A percentile compares a stretch with the other conserved stretches of the same genome.
These are phyloP conservation scores for Cucurbita ficifolia DNA, from an alignment of 306 rosid species.

Conservation along the genomic window DNA sequence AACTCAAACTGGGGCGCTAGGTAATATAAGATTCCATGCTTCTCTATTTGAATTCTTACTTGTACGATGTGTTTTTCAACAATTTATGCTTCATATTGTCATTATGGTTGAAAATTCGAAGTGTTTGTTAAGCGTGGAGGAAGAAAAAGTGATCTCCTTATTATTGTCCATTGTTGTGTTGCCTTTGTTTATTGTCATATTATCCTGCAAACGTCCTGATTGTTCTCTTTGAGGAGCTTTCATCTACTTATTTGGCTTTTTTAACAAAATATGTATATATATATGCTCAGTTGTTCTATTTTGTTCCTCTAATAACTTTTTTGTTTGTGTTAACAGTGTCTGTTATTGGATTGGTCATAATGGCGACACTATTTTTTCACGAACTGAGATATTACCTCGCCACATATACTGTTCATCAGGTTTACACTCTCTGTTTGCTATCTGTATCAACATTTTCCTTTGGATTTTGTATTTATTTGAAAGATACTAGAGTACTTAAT, in stretches of 20 bases:
- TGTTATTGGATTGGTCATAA: slow-evolving; percentile 52
- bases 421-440: slow-evolving; percentile 14
- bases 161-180: not conserved
- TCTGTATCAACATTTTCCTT: not conserved
- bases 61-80: not conserved
- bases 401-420: slow-evolving; percentile 79
- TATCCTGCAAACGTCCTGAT: not conserved
- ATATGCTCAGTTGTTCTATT: not conserved
- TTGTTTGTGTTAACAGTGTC: slow-evolving; percentile 38
- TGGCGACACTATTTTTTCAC: slow-evolving; percentile 70
- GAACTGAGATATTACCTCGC: slow-evolving; percentile 85
- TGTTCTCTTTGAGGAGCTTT: not conserved
- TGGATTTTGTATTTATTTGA: not conserved
- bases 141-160: no score
- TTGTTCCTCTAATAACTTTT: not conserved
- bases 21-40: slow-evolving; percentile 18
- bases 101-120: no score
- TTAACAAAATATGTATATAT: not conserved
- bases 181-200: not conserved
- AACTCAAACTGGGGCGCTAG: slow-evolving; percentile 93
- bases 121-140: not conserved
- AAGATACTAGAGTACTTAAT: not conserved
- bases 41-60: not conserved
- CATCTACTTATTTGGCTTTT: not conserved
- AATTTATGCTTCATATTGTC: not conserved